Conservation (phyloP, 805 yeast genomes). For the Candida xyloterini region DNA sequence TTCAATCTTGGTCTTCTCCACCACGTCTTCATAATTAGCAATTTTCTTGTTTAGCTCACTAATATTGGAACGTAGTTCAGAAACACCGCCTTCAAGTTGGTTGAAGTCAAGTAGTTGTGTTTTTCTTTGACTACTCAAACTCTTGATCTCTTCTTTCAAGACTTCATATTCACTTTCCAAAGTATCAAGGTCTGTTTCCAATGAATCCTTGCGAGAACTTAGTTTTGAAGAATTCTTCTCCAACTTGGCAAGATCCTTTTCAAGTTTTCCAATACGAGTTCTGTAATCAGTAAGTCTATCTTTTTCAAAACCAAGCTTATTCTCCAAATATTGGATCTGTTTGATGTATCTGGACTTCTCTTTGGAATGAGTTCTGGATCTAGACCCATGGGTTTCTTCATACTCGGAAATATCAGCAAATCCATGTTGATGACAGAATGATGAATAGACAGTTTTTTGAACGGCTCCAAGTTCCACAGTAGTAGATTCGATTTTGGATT, state of each 20-base stretch:
- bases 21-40: conserved; percentile 46
- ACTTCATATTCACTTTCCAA: conserved; percentile 42
- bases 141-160: conserved; percentile 33
- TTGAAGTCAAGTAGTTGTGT: conserved; percentile 15
- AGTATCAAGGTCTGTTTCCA: conserved; percentile 35
- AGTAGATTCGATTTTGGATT: conserved; percentile 27
- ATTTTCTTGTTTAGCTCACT: conserved; percentile 32
- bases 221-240: conserved; percentile 34
- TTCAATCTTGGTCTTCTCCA: conserved; percentile 53
- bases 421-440: conserved; percentile 54
- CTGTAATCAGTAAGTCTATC: conserved; percentile 55
- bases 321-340: conserved; percentile 58
- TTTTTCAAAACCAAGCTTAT: conserved; percentile 60
- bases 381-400: conserved; percentile 64
- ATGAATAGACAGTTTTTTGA: conserved; percentile 45
- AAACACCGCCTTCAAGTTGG: conserved; percentile 29
- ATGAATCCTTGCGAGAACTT: conserved; percentile 31
- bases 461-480: conserved; percentile 25
- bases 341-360: conserved; percentile 61
- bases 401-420: conserved; percentile 61
- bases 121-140: conserved; percentile 15
- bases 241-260: conserved; percentile 37
- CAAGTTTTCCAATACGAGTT: conserved; percentile 43
- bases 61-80: conserved; percentile 33
- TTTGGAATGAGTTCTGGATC: conserved; percentile 51